Evolutionary conservation across 495 filamentous ascomycete species (phyloP).

Genomic region (Neurospora terricola): DNA sequence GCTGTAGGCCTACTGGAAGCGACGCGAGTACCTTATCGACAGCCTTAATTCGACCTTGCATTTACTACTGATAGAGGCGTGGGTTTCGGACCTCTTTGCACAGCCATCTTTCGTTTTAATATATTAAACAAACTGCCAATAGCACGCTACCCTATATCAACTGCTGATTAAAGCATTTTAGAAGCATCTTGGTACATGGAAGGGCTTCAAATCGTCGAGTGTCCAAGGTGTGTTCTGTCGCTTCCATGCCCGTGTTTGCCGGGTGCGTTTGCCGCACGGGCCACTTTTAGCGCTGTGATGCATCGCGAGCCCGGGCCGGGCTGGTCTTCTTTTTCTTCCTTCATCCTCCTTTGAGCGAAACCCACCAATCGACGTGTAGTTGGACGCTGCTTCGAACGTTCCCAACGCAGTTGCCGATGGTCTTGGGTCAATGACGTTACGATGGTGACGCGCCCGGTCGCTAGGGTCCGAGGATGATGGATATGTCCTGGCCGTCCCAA

Average conservation of each 20-base stretch:
- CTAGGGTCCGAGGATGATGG: not conserved
- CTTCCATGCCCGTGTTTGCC: not conserved
- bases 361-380: no score
- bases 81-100: no score
- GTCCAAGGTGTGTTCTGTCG: not conserved
- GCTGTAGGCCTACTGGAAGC: not conserved
- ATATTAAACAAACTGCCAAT: no score
- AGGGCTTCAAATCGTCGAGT: not conserved
- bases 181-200: rapidly evolving
- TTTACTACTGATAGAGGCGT: no score
- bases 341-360: no score
- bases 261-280: not conserved
- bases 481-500: not conserved
- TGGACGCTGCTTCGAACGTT: no score
- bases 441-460: not conserved
- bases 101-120: no score
- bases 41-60: not conserved
- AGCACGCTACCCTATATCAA: not conserved
- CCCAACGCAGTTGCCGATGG: no score
- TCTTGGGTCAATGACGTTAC: not conserved
- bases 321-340: not conserved
- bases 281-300: not conserved
- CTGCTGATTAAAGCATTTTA: not conserved
- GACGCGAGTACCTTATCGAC: not conserved
- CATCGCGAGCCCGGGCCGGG: not conserved